These are phyloP conservation scores for Globisporangium middletonii DNA, from an alignment of 352 stramenopile genomes.

Conservation along the genomic window DNA sequence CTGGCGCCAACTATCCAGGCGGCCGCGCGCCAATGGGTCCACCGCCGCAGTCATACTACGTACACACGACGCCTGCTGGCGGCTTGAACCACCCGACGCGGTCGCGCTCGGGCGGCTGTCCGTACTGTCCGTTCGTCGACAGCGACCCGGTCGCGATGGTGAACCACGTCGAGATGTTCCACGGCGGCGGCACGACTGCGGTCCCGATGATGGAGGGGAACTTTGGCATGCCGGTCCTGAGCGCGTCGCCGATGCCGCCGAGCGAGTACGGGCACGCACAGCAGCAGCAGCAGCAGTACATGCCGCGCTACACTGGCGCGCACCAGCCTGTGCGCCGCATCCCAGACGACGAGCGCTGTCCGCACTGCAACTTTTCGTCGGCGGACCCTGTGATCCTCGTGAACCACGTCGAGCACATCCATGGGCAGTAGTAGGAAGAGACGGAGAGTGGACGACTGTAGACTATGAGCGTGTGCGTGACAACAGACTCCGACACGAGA, in stretches of 20 bases:
- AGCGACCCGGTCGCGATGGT: slow-evolving; percentile 54
- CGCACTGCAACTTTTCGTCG: slow-evolving; percentile 52
- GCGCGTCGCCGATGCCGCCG: slow-evolving; percentile 3
- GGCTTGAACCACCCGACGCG: slow-evolving; percentile 3
- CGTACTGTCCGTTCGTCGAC: slow-evolving; percentile 52
- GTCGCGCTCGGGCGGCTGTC: slow-evolving; percentile 25
- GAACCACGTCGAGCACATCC: slow-evolving; percentile 72
- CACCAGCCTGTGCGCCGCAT: slow-evolving; percentile 3
- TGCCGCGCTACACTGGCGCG: slow-evolving; percentile 1
- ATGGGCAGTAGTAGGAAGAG: slow-evolving; percentile 15
- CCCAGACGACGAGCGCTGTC: slow-evolving; percentile 43
- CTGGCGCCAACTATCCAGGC: slow-evolving; percentile 5
- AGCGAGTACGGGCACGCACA: neutral
- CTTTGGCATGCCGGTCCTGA: slow-evolving; percentile 14
- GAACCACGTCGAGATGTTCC: slow-evolving; percentile 52
- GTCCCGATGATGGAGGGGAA: slow-evolving; percentile 10
- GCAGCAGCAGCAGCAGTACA: neutral
- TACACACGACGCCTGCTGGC: slow-evolving; percentile 15
- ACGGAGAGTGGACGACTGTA: neutral
- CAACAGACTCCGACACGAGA: too few relatives aligned
- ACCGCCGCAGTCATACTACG: slow-evolving; percentile 10
- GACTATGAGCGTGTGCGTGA: neutral
- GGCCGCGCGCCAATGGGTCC: neutral
- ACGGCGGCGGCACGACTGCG: slow-evolving; percentile 14
- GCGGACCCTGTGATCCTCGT: slow-evolving; percentile 60